Conservation (phyloP, 192 early-diverging fungal genomes). For the Pilobolus umbonatus region DNA sequence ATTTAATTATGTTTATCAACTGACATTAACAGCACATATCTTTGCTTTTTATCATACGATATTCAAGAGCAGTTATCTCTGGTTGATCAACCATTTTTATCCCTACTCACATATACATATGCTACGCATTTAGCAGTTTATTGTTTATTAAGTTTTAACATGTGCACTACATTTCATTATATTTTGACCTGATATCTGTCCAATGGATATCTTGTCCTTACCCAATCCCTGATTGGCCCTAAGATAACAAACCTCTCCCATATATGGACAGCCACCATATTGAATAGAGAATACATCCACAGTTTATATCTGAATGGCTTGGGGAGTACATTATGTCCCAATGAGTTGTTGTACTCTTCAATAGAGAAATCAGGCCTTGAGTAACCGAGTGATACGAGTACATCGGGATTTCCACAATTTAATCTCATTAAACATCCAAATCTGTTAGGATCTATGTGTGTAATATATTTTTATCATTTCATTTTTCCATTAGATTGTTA, state of each 20-base stretch:
- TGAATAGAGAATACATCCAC: conserved; percentile 46
- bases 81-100: not conserved
- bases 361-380: conserved; percentile 36
- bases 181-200: conserved; percentile 36
- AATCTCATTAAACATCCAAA: conserved; percentile 51
- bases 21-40: no score
- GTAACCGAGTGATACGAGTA: conserved; percentile 36
- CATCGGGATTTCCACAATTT: conserved; percentile 58
- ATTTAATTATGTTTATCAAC: no score
- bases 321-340: conserved; percentile 61
- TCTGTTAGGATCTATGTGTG: conserved; percentile 48
- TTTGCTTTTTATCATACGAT: no score
- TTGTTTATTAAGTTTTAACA: no score
- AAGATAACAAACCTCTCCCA: conserved; percentile 47
- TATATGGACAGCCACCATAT: conserved; percentile 32
- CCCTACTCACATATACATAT: no score
- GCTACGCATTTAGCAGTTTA: no score
- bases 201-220: conserved; percentile 28
- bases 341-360: conserved; percentile 47
- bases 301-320: conserved; percentile 45
- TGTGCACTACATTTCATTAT: conserved; percentile 11
- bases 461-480: not conserved
- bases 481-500: not conserved
- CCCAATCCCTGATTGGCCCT: conserved; percentile 38
- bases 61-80: no score